Evolutionary conservation across 768 basidiomycete genomes (phyloP).

Genomic region (Pleurotus tuber-regium): DNA sequence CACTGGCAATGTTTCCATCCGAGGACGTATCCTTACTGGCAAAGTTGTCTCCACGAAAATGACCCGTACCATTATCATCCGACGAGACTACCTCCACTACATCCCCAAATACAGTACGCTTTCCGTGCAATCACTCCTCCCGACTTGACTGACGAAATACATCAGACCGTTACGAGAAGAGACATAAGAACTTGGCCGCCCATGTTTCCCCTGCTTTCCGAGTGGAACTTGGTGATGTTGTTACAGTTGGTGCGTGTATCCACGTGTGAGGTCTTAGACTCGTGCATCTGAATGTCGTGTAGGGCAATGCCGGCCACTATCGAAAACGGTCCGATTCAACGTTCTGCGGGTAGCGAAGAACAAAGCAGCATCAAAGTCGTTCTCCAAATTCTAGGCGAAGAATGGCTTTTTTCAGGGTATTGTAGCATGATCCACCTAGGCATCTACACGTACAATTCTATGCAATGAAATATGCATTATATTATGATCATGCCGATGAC

Average conservation of each 20-base stretch:
- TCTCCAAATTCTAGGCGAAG: slow-evolving; percentile 81
- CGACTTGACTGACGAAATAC: slow-evolving; percentile 2
- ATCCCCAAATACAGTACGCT: slow-evolving; percentile 96
- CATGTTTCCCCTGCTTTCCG: slow-evolving; percentile 99
- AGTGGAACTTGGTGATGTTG: slow-evolving; percentile 89
- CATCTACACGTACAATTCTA: slow-evolving; percentile 15
- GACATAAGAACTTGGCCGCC: slow-evolving; percentile 97
- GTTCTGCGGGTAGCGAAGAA: slow-evolving; percentile 92
- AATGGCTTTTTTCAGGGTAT: slow-evolving; percentile 5
- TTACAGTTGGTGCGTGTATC: slow-evolving; percentile 89
- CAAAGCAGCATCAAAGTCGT: slow-evolving; percentile 89
- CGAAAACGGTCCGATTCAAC: slow-evolving; percentile 99
- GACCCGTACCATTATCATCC: slow-evolving; percentile 98
- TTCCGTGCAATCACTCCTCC: background rate
- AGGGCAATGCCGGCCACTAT: slow-evolving; percentile 99
- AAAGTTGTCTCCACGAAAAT: slow-evolving; percentile 99
- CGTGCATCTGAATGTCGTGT: slow-evolving; percentile 3
- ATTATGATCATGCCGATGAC: slow-evolving; percentile 15
- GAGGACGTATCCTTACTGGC: slow-evolving; percentile 97
- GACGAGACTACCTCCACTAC: slow-evolving; percentile 92
- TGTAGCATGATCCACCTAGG: background rate
- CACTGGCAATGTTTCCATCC: slow-evolving; percentile 95
- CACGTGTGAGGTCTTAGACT: background rate
- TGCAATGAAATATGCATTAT: slow-evolving; percentile 23
- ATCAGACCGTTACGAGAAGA: slow-evolving; percentile 94